Evolutionary conservation across 2,329 filamentous ascomycete species (phyloP).

Genomic region (Fusarium incarnatum): DNA sequence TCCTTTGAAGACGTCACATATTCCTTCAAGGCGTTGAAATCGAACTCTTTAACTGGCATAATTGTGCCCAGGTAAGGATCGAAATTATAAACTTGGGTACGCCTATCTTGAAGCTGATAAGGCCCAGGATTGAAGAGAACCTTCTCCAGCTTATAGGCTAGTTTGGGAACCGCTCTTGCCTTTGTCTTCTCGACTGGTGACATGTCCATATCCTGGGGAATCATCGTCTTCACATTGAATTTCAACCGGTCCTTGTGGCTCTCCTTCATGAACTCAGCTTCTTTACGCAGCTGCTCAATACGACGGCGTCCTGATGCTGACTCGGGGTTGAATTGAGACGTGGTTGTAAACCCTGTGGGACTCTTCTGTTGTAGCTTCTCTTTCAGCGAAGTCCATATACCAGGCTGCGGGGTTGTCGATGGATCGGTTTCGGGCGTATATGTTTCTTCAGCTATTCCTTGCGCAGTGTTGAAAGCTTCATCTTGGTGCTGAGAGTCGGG

Average conservation of each 20-base stretch:
- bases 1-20: slow-evolving; percentile 96
- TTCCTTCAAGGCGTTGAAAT: slow-evolving; percentile 85
- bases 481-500: background rate
- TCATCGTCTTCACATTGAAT: slow-evolving; percentile 47
- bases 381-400: slow-evolving; percentile 47
- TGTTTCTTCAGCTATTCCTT: background rate
- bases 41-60: slow-evolving; percentile 93
- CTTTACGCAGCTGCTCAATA: background rate
- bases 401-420: slow-evolving; percentile 9
- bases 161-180: slow-evolving; percentile 62
- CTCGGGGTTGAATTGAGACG: background rate
- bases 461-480: background rate
- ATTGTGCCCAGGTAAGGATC: slow-evolving; percentile 93
- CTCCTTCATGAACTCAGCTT: background rate
- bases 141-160: slow-evolving; percentile 82
- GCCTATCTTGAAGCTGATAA: slow-evolving; percentile 88
- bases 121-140: slow-evolving; percentile 97
- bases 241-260: background rate
- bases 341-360: background rate
- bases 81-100: slow-evolving; percentile 93
- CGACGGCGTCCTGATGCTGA: background rate
- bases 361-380: slow-evolving; percentile 43
- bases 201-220: slow-evolving; percentile 44
- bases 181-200: slow-evolving; percentile 50
- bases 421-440: background rate